Percentiles rank a stretch among this genome's conserved stretches.
Conservation (phyloP, 2,329 filamentous ascomycete genomes). For the Pyricularia pennisetigena region DNA sequence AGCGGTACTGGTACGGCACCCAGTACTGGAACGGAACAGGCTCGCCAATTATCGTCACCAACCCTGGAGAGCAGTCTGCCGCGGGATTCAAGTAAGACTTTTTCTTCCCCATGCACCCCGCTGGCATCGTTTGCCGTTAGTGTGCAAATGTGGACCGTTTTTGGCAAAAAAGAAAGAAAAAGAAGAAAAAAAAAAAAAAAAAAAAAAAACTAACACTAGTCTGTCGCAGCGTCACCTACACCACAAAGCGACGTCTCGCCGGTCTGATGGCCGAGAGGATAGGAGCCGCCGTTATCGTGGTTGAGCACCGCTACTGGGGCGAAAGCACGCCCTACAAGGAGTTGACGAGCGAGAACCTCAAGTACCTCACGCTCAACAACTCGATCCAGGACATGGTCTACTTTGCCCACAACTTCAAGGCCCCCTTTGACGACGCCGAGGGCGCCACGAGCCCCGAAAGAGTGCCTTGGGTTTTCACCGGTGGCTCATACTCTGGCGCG, state of each 20-base stretch:
- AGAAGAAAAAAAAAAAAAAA: no score
- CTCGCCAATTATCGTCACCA: conserved; percentile 27
- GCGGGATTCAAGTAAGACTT: conserved; percentile 9
- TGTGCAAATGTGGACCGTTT: no score
- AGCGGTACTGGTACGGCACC: conserved; percentile 30
- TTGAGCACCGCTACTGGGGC: conserved; percentile 34
- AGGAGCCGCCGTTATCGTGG: conserved; percentile 27
- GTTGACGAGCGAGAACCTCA: conserved; percentile 24
- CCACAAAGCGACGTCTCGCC: conserved; percentile 15
- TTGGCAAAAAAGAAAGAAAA: no score
- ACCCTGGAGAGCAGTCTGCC: conserved; percentile 23
- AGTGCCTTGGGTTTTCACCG: conserved; percentile 44
- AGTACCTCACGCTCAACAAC: conserved; percentile 29
- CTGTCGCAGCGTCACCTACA: not conserved
- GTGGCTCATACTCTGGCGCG: conserved; percentile 46
- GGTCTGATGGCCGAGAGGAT: conserved; percentile 28
- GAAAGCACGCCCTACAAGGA: conserved; percentile 24
- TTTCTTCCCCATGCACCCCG: no score
- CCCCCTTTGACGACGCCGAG: conserved; percentile 33
- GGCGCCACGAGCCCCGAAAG: conserved; percentile 32
- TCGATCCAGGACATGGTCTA: conserved; percentile 29
- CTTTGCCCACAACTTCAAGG: conserved; percentile 31
- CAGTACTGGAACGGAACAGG: conserved; percentile 28
- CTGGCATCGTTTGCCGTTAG: no score
- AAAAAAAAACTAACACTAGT: not conserved